phyloP scores from a whole-genome alignment of 1,139 yeast species.

The Debaryomyces subglobosus region DNA sequence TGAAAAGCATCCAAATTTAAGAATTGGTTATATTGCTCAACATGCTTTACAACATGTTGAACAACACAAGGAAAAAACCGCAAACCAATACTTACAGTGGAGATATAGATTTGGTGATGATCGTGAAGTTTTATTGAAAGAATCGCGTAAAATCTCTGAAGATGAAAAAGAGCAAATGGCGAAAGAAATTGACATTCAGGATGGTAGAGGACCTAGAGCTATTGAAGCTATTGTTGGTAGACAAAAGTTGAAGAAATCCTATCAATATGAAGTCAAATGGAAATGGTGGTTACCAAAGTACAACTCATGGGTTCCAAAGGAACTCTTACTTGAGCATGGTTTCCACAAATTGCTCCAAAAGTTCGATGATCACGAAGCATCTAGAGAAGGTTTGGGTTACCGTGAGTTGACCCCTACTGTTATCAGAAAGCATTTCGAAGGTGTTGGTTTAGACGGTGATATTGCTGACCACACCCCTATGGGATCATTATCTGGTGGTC shows the following conservation, averaged over 20 bases:
- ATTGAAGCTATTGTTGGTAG: conserved; percentile 96
- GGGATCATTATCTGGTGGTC: conserved; percentile 98
- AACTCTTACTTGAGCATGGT: conserved; percentile 75
- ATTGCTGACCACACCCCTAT: conserved; percentile 97
- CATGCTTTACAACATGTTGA: conserved; percentile 98
- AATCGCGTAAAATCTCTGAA: conserved; percentile 83
- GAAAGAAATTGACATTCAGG: conserved; percentile 76
- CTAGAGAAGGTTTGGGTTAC: conserved; percentile 97
- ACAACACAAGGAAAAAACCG: conserved; percentile 95
- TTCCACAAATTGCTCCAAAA: conserved; percentile 87
- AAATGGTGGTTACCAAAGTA: conserved; percentile 88
- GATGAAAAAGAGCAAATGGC: conserved; percentile 83
- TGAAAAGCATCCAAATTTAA: conserved; percentile 96
- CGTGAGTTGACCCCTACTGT: conserved; percentile 90
- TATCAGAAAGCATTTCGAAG: conserved; percentile 95
- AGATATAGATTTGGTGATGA: conserved; percentile 97
- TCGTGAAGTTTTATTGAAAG: conserved; percentile 92
- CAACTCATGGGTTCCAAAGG: conserved; percentile 93
- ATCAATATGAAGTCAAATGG: conserved; percentile 98
- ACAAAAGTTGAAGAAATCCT: conserved; percentile 92
- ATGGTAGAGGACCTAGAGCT: conserved; percentile 87
- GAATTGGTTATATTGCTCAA: conserved; percentile 98
- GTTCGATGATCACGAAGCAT: conserved; percentile 97
- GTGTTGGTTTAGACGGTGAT: conserved; percentile 95
- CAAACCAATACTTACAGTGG: conserved; percentile 98